phyloP scores from a whole-genome alignment of 257 asterid genomes.

The Paraleonurus japonicus region DNA sequence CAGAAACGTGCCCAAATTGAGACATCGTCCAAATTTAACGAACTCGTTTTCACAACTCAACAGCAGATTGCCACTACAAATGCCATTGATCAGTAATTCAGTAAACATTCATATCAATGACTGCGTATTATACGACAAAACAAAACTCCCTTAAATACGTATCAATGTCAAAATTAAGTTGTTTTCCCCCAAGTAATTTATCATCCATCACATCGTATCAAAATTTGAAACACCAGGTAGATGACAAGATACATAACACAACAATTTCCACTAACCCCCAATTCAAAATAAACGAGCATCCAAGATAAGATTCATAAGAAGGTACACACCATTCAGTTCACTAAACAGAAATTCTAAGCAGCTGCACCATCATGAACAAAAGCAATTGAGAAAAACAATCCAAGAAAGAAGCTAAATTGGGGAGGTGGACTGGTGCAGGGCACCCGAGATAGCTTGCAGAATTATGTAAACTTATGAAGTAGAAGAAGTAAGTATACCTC shows the following conservation, averaged over 20 bases:
- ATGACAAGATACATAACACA: background rate
- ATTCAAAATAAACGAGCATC: background rate
- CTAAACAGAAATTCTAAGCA: constrained; percentile 2
- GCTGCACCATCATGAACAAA: constrained; percentile 5
- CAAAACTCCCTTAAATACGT: background rate
- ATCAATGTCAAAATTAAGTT: background rate
- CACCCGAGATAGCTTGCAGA: background rate
- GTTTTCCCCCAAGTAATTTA: background rate
- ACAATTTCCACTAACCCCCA: background rate
- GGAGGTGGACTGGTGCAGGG: background rate
- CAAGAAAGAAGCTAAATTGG: constrained; percentile 9
- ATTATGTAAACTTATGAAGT: background rate
- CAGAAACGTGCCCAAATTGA: constrained; percentile 77
- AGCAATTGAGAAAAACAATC: background rate
- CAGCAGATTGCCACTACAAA: constrained; percentile 31
- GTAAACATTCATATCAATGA: constrained; percentile 2
- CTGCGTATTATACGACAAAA: background rate
- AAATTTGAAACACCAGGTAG: constrained; percentile 10
- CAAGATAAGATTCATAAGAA: background rate
- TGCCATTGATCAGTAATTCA: background rate
- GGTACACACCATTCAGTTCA: background rate
- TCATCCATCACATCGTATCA: background rate
- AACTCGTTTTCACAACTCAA: constrained; percentile 8
- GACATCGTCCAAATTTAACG: constrained; percentile 43
- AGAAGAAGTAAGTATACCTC: background rate